phyloP scores from a whole-genome alignment of 2,329 filamentous ascomycete species.

The Didymella arachidicola region DNA sequence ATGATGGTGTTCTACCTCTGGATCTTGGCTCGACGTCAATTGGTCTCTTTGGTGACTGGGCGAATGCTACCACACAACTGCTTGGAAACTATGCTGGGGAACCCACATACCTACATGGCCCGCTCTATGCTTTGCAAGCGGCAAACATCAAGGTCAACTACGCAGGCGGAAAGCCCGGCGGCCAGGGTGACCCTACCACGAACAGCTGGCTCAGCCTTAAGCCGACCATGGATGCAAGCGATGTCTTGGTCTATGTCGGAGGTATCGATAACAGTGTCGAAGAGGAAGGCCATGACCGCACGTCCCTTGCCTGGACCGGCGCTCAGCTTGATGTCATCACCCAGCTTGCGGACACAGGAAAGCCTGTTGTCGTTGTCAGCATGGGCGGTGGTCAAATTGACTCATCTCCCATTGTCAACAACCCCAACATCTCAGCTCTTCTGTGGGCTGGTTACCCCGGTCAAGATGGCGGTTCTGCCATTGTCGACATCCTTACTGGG shows the following conservation, averaged over 20 bases:
- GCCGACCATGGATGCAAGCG: constrained; percentile 48
- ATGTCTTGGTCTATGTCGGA: constrained; percentile 64
- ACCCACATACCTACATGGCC: constrained; percentile 64
- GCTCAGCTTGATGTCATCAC: constrained; percentile 62
- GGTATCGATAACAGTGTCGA: constrained; percentile 65
- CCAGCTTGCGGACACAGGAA: constrained; percentile 56
- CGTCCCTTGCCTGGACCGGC: constrained; percentile 61
- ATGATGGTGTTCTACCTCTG: constrained; percentile 60
- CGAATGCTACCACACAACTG: constrained; percentile 62
- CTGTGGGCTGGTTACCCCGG: constrained; percentile 69
- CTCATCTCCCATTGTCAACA: constrained; percentile 57
- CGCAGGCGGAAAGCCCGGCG: constrained; percentile 33
- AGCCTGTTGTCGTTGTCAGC: constrained; percentile 62
- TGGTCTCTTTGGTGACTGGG: constrained; percentile 68
- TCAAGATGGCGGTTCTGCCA: constrained; percentile 65
- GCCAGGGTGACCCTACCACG: constrained; percentile 41
- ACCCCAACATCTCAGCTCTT: constrained; percentile 59
- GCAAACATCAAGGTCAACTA: constrained; percentile 52
- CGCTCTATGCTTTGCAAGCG: constrained; percentile 60
- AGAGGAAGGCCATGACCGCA: constrained; percentile 62
- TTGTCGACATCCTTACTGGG: constrained; percentile 65
- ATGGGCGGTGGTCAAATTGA: constrained; percentile 65
- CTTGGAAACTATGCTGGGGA: constrained; percentile 67
- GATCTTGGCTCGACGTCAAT: constrained; percentile 52
- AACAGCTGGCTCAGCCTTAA: constrained; percentile 30